These are phyloP conservation scores for Cryptococcus hybrid DNA, from an alignment of 1,284 basidiomycete genomes.

Conservation along the genomic window DNA sequence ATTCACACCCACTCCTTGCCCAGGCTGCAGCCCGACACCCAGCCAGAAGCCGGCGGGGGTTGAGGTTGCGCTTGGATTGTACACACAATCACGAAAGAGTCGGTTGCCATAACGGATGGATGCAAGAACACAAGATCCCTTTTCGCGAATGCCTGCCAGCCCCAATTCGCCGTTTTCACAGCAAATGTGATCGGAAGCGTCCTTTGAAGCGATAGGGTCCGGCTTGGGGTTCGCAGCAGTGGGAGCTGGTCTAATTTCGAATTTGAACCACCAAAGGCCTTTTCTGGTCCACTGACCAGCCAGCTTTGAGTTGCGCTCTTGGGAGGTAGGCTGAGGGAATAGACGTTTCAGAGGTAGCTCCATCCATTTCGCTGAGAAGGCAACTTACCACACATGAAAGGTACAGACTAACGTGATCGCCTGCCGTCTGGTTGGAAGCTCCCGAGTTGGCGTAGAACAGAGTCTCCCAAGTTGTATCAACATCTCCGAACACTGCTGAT, in stretches of 20 bases:
- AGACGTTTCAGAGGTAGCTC: background rate
- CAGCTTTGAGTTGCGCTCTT: slow-evolving; percentile 67
- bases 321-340: slow-evolving; percentile 58
- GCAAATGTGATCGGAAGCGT: slow-evolving; percentile 78
- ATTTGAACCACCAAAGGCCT: slow-evolving; percentile 77
- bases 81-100: slow-evolving; percentile 73
- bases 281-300: slow-evolving; percentile 76
- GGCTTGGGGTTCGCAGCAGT: slow-evolving; percentile 21
- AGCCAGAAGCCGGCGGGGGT: slow-evolving; percentile 56
- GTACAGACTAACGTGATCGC: slow-evolving; percentile 68
- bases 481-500: slow-evolving; percentile 49
- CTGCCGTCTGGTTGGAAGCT: slow-evolving; percentile 43
- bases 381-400: slow-evolving; percentile 64
- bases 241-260: slow-evolving; percentile 64
- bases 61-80: slow-evolving; percentile 69
- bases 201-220: slow-evolving; percentile 58
- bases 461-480: slow-evolving; percentile 57
- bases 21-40: slow-evolving; percentile 30
- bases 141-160: slow-evolving; percentile 72
- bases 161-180: slow-evolving; percentile 79
- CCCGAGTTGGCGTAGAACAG: slow-evolving; percentile 80
- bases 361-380: background rate
- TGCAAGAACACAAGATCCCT: slow-evolving; percentile 71
- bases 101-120: slow-evolving; percentile 54
- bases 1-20: background rate